Conservation (phyloP, 305 asterid genomes). For the Caryopteris hybrid region DNA sequence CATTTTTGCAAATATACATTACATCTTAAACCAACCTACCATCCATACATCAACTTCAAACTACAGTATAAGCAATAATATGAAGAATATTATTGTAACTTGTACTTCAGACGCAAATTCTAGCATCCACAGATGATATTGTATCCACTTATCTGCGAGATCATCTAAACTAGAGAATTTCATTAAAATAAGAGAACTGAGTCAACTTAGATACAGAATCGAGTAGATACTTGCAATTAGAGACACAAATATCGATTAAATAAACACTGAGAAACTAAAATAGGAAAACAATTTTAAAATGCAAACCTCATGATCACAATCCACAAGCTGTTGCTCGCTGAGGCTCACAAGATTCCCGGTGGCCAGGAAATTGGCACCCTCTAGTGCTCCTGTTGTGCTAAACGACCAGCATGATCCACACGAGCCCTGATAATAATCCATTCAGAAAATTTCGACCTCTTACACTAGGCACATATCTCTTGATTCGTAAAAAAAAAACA, state of each 20-base stretch:
- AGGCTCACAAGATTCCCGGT: conserved; percentile 85
- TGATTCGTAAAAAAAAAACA: not conserved
- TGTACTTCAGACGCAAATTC: not conserved
- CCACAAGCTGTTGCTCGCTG: conserved; percentile 95
- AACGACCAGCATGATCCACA: conserved; percentile 99
- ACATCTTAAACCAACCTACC: not conserved
- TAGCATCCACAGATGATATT: not conserved
- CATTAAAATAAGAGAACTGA: not conserved
- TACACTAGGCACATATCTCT: too few relatives aligned
- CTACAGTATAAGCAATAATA: not conserved
- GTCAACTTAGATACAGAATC: not conserved
- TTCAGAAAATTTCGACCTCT: conserved; percentile 9
- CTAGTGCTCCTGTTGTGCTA: conserved; percentile 89
- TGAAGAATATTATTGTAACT: not conserved
- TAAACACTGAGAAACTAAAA: not conserved
- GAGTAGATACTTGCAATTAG: not conserved
- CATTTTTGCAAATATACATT: not conserved
- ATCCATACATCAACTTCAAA: not conserved
- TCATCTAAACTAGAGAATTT: not conserved
- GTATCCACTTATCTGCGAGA: not conserved
- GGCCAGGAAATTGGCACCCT: conserved; percentile 81
- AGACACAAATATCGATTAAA: not conserved
- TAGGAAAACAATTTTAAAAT: not conserved
- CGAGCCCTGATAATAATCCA: conserved; percentile 49
- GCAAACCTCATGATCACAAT: conserved; percentile 89